phyloP scores from a whole-genome alignment of 192 early-diverging fungal genomes.

The Dissophora ornata region DNA sequence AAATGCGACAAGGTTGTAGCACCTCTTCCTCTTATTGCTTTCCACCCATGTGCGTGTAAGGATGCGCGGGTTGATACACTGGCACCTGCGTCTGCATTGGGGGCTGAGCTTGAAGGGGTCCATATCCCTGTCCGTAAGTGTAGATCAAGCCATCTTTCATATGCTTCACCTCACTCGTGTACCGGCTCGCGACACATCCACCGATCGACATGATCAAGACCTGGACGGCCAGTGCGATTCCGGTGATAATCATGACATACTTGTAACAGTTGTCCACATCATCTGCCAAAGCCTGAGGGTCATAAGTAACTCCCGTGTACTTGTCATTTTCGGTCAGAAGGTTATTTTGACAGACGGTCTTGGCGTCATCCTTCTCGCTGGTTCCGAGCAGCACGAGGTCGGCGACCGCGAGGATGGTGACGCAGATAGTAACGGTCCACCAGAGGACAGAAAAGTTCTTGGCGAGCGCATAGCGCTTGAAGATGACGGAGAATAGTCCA shows the following conservation, averaged over 20 bases:
- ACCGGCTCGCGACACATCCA: constrained; percentile 31
- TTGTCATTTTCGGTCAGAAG: constrained; percentile 11
- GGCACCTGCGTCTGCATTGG: too few species aligned
- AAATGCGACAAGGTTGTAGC: too few species aligned
- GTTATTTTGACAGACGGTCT: constrained; percentile 4
- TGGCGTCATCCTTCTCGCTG: constrained; percentile 20
- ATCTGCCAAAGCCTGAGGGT: background rate
- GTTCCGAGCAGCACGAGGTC: constrained; percentile 33
- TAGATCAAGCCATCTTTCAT: constrained; percentile 10
- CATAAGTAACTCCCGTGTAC: background rate
- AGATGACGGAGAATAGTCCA: constrained; percentile 27
- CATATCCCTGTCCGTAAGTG: too few species aligned
- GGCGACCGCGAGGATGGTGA: constrained; percentile 21
- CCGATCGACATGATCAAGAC: constrained; percentile 9
- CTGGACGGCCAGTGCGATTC: constrained; percentile 9
- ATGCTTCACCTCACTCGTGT: constrained; percentile 13
- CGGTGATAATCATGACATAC: constrained; percentile 7
- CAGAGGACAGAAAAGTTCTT: constrained; percentile 54
- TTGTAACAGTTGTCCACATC: constrained; percentile 26
- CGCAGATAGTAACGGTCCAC: constrained; percentile 42
- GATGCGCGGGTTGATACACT: too few species aligned
- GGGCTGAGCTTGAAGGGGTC: too few species aligned
- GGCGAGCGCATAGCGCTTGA: constrained; percentile 49
- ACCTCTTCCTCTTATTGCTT: too few species aligned
- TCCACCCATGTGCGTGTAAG: too few species aligned